Base-by-base conservation (phyloP, 2,329 filamentous ascomycete genomes). In the Plectosphaerella sp. region DNA sequence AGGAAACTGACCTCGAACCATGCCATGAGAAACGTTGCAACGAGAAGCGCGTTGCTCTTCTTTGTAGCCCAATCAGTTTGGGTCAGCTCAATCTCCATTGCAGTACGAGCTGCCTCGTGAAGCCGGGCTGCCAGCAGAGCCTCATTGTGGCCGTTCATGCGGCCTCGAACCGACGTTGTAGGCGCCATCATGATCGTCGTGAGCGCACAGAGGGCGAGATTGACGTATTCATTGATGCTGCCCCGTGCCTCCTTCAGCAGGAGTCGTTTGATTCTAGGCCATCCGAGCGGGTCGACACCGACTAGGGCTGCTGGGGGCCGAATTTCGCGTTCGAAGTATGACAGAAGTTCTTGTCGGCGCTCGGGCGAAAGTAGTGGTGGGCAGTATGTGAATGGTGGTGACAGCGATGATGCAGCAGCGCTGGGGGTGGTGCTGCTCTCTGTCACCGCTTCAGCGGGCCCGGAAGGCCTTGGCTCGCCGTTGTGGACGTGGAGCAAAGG, bases 1-100 rank as follows among this genome's bases (percentile, higher is more conserved):
- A n/a, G n/a, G n/a, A 39, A 39, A n/a, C 45, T n/a, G 5, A 47
- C 45, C 24, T 47, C 45, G 24, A 47, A 47, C 45, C 45, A 47
- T 12, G 45, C 45, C 45, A 47, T n/a, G 10, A 47, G 45, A 14
- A 47, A 47, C 14, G 33, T 25, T 2, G 45, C 45, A 10, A 47
- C 24, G 15, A 47, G 45, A 8, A 47, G 45, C 7, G 22, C 15
- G 3, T 47, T 25, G 24, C 45, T 47, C 10, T 22, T 16, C 24
- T 47, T 47, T 3, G 5, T 16, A 7, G n/a, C 25, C 45, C 45
- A 47, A 3, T 20, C 28, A 3, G 15, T 18, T 15, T 35, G 45
- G 3, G 33, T 14, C 3, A 47, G 25, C n/a, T 47, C 20, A 15
- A 35, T 5, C 25, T 47, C 20, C 25, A 47, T 28, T 14, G n/a